Base-by-base conservation (phyloP, 306 rosid species). In the Carpinus viminea region DNA sequence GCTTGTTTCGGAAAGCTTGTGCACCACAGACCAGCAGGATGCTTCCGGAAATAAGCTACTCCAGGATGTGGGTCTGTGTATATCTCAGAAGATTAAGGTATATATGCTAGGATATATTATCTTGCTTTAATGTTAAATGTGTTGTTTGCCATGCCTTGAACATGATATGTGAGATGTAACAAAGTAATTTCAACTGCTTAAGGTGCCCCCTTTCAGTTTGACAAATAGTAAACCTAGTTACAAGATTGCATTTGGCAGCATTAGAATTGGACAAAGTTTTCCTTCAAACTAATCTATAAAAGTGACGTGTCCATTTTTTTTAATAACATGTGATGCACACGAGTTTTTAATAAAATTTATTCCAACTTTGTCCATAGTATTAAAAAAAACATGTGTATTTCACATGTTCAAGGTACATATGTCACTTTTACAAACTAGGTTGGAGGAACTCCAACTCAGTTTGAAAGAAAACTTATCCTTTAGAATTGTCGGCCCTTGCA, bases 31-130 rank as follows among this genome's bases (percentile, higher is more conserved):
- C 41, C 81, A 83, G 56, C 84, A 79, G 57, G 92, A 86, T 79
- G 90, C 91, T 77, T 87, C 92, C 1, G 82, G 89, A 1, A 85
- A 88, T 28, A 86, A 88, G 75, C 47, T 85, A 60, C 80, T 86
- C 46, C 83, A 79, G 12, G 94, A 91, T 78, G 89, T 90, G 74
- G 97, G 94, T 62, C 80, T 87, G n/a, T 91, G 97, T 90, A 41
- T 91, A 72, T 84, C 94, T 1, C 86, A 89, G 78, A 88, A 77
- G 54, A 87, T 91, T 75, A 91, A 88, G 92, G 97, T 91, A 68
- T 20, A 36, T 48, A 57, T 57, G 12, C 73, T 4, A 13, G 17
- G 68, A 10, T 65, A 53, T 34, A 15, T 70, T 76, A 75, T 24
- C 31, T 41, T 45, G 21, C 55, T 54, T 60, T 70, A 18, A 15